phyloP scores from a whole-genome alignment of 2,329 filamentous ascomycete genomes.

The Aspergillus latus region DNA sequence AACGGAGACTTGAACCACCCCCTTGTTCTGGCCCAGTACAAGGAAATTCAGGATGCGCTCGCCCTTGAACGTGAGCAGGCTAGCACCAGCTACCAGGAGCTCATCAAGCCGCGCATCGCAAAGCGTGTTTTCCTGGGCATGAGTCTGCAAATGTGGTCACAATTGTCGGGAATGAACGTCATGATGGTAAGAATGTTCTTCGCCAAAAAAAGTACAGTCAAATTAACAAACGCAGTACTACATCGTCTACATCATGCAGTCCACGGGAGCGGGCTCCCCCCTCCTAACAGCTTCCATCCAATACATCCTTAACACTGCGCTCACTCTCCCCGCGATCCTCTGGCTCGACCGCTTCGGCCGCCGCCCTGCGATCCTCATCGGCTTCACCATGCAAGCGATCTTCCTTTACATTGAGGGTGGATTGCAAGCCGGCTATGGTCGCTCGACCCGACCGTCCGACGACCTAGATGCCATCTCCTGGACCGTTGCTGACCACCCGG shows the following conservation, averaged over 20 bases:
- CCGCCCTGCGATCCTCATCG: conserved; percentile 63
- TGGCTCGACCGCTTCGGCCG: conserved; percentile 74
- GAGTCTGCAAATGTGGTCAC: conserved; percentile 72
- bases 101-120: conserved; percentile 69
- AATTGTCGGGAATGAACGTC: conserved; percentile 72
- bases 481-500: conserved; percentile 20
- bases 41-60: conserved; percentile 69
- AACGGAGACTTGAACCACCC: conserved; percentile 63
- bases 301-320: conserved; percentile 74
- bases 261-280: conserved; percentile 56
- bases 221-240: conserved; percentile 52
- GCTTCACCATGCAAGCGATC: conserved; percentile 60
- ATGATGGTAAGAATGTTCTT: conserved; percentile 50
- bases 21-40: conserved; percentile 65
- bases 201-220: neutral
- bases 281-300: conserved; percentile 67
- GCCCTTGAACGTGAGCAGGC: conserved; percentile 70
- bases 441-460: conserved; percentile 8
- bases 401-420: conserved; percentile 43
- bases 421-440: conserved; percentile 31
- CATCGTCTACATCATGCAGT: conserved; percentile 66
- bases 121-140: conserved; percentile 69
- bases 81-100: conserved; percentile 67
- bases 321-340: conserved; percentile 72
- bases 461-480: conserved; percentile 19